Evolutionary conservation across 1,284 basidiomycete species (phyloP), one percentile per base, ranked within the genome.

Genomic region (Schizophyllum amplum): DNA sequence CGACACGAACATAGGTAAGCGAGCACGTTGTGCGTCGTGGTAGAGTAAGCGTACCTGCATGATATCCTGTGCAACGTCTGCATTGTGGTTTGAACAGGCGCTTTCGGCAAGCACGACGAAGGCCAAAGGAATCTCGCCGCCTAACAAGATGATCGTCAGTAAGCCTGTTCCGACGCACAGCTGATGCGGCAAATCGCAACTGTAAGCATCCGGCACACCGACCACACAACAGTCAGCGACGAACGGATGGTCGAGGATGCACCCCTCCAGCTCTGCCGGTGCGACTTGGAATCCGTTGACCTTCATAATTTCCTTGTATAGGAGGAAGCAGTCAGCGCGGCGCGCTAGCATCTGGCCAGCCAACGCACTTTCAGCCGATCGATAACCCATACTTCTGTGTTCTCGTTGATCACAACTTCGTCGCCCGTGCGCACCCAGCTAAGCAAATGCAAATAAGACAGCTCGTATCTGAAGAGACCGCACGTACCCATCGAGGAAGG

Each of bases 391-490:
- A 90, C 60, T 58, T 88, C 82, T 6, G 77, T 76, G 57, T 83
- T 75, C 62, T 75, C 68, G 51, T 77, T 72, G 55, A 88, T 76
- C 58, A 74, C 69, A 4, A 81, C 86, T 65, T 85, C 81, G 63
- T 90, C 87, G 1, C 87, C 87, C 0, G 86, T 88, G 50, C 75
- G 77, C 5, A 90, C 75, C 84, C 84, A 90, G 27, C 84, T 82
- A 69, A 24, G 22, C 50, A n/a, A n/a, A 27, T 1, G 42, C 9
- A 3, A 25, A 25, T 22, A 2, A 20, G 23, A 51, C 23, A 57
- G 20, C 17, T 24, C 1, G 42, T 4, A 49, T 6, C 52, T 49
- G 33, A 4, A 22, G n/a, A 48, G 33, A 17, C 33, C 17, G 49
- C 13, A n/a, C n/a, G 60, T 57, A 79, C 77, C 81, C 80, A 56